Evolutionary conservation across 306 rosid genomes (phyloP).

Genomic region (Prunus dulcis): DNA sequence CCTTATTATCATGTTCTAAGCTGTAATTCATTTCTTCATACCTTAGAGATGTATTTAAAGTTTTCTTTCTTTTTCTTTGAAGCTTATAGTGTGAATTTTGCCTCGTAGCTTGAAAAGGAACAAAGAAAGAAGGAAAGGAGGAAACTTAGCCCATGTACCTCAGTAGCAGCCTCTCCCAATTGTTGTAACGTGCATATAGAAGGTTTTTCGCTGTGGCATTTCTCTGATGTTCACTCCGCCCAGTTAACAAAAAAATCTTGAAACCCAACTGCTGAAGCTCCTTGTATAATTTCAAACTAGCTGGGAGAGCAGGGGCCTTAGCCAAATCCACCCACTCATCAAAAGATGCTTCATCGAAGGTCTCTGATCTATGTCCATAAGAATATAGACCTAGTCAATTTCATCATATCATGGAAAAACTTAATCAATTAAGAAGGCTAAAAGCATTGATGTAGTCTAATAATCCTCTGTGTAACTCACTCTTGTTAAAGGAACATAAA

Average conservation of each 20-base stretch:
- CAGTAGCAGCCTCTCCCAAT: slow-evolving; percentile 76
- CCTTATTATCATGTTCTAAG: neutral
- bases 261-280: slow-evolving; percentile 53
- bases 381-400: neutral
- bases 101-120: no score
- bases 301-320: slow-evolving; percentile 62
- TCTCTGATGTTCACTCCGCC: slow-evolving; percentile 71
- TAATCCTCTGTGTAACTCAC: neutral
- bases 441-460: neutral
- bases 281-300: slow-evolving; percentile 57
- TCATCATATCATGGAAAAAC: neutral
- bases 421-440: neutral
- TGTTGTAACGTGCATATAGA: slow-evolving; percentile 42
- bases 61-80: no score
- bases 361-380: slow-evolving; percentile 41
- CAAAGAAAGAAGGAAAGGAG: neutral
- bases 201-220: slow-evolving; percentile 58
- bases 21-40: neutral
- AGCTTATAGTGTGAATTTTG: no score
- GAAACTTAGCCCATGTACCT: slow-evolving; percentile 41
- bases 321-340: slow-evolving; percentile 69
- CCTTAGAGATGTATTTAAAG: no score
- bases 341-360: slow-evolving; percentile 50
- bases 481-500: neutral
- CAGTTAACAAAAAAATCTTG: slow-evolving; percentile 66